Base-by-base conservation (phyloP, 305 asterid species). In the Rubia occidens region DNA sequence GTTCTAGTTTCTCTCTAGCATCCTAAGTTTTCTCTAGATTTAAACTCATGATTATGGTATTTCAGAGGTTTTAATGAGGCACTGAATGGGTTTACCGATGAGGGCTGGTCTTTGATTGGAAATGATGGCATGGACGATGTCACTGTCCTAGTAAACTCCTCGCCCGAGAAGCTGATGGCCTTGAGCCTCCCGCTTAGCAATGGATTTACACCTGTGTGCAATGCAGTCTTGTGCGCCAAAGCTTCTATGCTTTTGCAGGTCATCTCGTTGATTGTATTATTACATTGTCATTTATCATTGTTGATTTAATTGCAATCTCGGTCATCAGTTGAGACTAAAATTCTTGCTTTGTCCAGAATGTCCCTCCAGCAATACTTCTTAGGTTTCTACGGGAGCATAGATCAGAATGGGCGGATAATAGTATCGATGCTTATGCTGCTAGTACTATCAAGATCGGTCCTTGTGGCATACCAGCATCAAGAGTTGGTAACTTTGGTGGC, bases 171-270 rank as follows among this genome's bases (percentile, higher is more conserved):
- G 60, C 71, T 87, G 76, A 81, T 91, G 93, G 90, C 89, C 29
- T 76, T 84, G 73, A 88, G 88, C 76, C 76, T 81, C 71, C 80
- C 90, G 14, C 87, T 88, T 74, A 64, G 81, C 17, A 90, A 82
- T 78, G 97, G 89, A 77, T 91, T 72, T 64, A 77, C 84, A 37
- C 77, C 95, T 54, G 73, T 86, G 60, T 80, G 79, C 82, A 86
- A 79, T 67, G 81, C 91, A 8, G 85, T 91, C 78, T 66, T 91
- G 81, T 89, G 97, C 73, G 95, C 95, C 66, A 91, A 87, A 84
- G 97, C 97, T 32, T 89, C 97, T 18, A 91, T 91, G 97, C 96
- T 91, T 71, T 78, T 89, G 69, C 96, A 90, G 91, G 97, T 90
- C 20, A 60, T 60, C 11, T 21, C 5, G 26, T 49, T 14, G 8